Evolutionary conservation across 2,329 filamentous ascomycete genomes (phyloP).

Genomic region (Leptographium procerum): DNA sequence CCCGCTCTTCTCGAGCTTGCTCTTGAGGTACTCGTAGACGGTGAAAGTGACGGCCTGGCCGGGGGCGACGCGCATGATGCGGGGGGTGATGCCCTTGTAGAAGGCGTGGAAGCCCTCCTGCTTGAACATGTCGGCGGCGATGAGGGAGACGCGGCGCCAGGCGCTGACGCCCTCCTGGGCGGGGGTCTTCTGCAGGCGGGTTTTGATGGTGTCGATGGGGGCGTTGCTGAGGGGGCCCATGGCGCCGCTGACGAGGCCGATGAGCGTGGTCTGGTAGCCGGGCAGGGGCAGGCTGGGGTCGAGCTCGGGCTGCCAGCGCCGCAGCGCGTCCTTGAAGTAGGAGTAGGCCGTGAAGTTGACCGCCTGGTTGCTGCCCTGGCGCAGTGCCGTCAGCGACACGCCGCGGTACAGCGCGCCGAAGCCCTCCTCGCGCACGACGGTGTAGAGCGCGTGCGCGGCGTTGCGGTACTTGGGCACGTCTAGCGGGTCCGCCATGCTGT

Average conservation of each 20-base stretch:
- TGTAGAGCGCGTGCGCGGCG: conserved; percentile 72
- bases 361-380: conserved; percentile 94
- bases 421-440: conserved; percentile 86
- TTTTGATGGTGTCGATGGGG: conserved; percentile 99
- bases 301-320: conserved; percentile 60
- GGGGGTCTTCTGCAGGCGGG: conserved; percentile 80
- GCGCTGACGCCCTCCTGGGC: conserved; percentile 73
- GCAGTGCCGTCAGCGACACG: conserved; percentile 82
- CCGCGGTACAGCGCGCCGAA: conserved; percentile 80
- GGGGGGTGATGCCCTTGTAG: conserved; percentile 97
- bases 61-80: conserved; percentile 93
- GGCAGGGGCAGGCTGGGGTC: conserved; percentile 52
- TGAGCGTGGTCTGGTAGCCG: conserved; percentile 79
- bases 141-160: conserved; percentile 62
- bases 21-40: conserved; percentile 69
- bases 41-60: conserved; percentile 74
- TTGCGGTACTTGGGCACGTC: conserved; percentile 97
- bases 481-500: conserved; percentile 93
- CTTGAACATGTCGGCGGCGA: conserved; percentile 75
- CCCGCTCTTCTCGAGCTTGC: conserved; percentile 56
- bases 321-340: conserved; percentile 74
- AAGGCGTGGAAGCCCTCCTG: conserved; percentile 68
- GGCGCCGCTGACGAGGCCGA: conserved; percentile 82
- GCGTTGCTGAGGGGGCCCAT: conserved; percentile 96
- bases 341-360: conserved; percentile 98